These are phyloP conservation scores for Ganoderma resinaceum DNA, from an alignment of 1,284 basidiomycete species.

Conservation along the genomic window DNA sequence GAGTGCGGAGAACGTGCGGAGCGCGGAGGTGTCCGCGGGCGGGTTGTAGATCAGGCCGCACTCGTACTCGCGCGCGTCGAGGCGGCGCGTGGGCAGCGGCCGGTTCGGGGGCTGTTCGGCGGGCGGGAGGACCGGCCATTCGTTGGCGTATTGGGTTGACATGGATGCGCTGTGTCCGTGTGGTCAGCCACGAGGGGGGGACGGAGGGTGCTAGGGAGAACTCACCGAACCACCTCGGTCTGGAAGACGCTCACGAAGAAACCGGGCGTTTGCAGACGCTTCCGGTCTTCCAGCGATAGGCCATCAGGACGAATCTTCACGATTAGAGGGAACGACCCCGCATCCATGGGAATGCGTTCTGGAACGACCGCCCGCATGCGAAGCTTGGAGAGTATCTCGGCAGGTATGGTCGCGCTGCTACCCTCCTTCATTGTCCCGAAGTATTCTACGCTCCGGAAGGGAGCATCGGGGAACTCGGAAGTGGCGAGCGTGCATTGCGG, in stretches of 20 bases:
- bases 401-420: slow-evolving; percentile 47
- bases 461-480: slow-evolving; percentile 24
- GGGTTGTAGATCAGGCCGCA: slow-evolving; percentile 49
- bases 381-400: slow-evolving; percentile 62
- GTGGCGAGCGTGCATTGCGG: slow-evolving; percentile 22
- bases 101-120: slow-evolving; percentile 66
- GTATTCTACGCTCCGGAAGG: slow-evolving; percentile 45
- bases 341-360: slow-evolving; percentile 54
- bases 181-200: background rate
- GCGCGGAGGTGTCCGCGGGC: slow-evolving; percentile 31
- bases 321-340: slow-evolving; percentile 55
- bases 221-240: slow-evolving; percentile 69
- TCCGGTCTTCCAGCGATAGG: slow-evolving; percentile 52
- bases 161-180: slow-evolving; percentile 45
- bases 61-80: slow-evolving; percentile 54
- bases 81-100: slow-evolving; percentile 47
- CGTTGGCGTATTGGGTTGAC: slow-evolving; percentile 47
- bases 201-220: slow-evolving; percentile 8
- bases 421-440: slow-evolving; percentile 46
- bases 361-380: slow-evolving; percentile 70
- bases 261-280: slow-evolving; percentile 58
- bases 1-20: slow-evolving; percentile 62
- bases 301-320: slow-evolving; percentile 66
- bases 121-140: slow-evolving; percentile 61
- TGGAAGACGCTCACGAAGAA: slow-evolving; percentile 67